These are phyloP conservation scores for Termitomyces sp. DNA, from an alignment of 768 basidiomycete genomes.

Conservation along the genomic window DNA sequence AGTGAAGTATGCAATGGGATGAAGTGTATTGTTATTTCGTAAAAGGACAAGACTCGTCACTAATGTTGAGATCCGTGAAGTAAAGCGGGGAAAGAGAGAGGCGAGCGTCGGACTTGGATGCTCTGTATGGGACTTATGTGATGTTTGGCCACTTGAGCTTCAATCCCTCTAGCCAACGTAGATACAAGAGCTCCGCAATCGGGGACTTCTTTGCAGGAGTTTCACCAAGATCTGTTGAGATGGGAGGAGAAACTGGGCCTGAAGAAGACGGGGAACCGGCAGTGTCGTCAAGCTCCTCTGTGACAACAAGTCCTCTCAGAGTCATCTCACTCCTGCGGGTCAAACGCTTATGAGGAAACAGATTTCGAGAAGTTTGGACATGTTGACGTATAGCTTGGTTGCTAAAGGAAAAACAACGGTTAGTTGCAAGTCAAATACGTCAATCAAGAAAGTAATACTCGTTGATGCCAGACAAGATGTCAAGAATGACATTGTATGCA, in stretches of 20 bases:
- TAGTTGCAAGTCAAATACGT: constrained; percentile 3
- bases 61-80: not conserved
- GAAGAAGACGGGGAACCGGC: constrained; percentile 39
- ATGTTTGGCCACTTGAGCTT: constrained; percentile 87
- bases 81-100: not conserved
- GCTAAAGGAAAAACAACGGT: constrained; percentile 30
- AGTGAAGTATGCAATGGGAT: not conserved
- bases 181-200: constrained; percentile 93
- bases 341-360: constrained; percentile 80
- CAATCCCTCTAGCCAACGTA: constrained; percentile 93
- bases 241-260: constrained; percentile 20
- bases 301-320: constrained; percentile 74
- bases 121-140: constrained; percentile 19
- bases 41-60: not conserved
- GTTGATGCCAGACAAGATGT: constrained; percentile 86
- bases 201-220: constrained; percentile 66
- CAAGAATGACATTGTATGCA: constrained; percentile 83
- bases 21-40: not conserved
- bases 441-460: constrained; percentile 51
- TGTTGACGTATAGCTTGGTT: constrained; percentile 76
- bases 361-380: constrained; percentile 69
- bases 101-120: not conserved
- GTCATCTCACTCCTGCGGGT: constrained; percentile 85
- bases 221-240: constrained; percentile 30
- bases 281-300: constrained; percentile 75